A percentile compares a stretch with the other conserved stretches of the same genome.
Conservation (phyloP, 257 asterid genomes). For the Salvia splendens region DNA sequence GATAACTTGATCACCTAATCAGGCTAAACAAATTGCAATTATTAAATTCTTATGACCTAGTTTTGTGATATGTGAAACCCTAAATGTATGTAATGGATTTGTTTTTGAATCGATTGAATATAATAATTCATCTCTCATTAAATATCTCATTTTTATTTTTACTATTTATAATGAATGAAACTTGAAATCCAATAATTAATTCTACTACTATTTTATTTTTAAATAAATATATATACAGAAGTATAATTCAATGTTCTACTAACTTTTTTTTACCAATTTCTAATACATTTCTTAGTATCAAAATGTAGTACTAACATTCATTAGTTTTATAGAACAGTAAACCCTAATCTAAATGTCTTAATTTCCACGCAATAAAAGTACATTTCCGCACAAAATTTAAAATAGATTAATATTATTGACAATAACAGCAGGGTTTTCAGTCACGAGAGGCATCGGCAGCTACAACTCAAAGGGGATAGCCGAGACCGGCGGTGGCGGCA, state of each 20-base stretch:
- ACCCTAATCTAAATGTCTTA: constrained; percentile 3
- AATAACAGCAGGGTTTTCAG: constrained; percentile 54
- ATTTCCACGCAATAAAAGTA: neutral
- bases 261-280: no score
- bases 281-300: no score
- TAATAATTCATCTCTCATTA: no score
- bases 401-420: neutral
- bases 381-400: neutral
- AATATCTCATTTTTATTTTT: no score
- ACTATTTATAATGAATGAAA: no score
- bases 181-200: no score
- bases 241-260: no score
- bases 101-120: no score
- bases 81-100: neutral
- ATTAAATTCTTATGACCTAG: neutral
- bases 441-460: constrained; percentile 52
- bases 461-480: constrained; percentile 43
- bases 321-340: constrained; percentile 7
- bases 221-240: no score
- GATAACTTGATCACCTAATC: neutral
- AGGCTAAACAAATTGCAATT: neutral
- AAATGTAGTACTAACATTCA: no score
- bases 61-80: neutral
- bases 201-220: no score
- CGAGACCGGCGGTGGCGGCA: constrained; percentile 33